Conservation (phyloP, 202 grass and related monocot species). For the Eragrostis tef region DNA sequence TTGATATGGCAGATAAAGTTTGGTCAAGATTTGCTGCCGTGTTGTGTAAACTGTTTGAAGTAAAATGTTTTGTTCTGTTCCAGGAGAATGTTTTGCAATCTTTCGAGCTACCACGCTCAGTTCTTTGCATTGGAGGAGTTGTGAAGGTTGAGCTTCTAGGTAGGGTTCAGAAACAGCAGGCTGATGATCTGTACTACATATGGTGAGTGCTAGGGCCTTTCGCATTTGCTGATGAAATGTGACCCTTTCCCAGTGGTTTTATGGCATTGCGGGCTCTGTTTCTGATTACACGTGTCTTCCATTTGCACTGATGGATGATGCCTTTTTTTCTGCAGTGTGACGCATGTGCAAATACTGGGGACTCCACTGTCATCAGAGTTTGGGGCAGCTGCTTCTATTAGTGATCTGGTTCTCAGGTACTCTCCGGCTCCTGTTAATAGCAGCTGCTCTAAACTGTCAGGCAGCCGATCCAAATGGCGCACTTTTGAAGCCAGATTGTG, state of each 20-base stretch:
- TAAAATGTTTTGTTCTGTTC: conserved; percentile 15
- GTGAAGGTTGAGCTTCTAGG: conserved; percentile 74
- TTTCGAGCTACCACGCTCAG: conserved; percentile 63
- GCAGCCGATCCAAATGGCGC: conserved; percentile 31
- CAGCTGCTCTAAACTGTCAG: background rate
- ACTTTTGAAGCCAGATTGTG: conserved; percentile 40
- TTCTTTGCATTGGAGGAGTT: conserved; percentile 78
- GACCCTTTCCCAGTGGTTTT: too few species aligned
- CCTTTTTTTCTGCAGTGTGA: conserved; percentile 39
- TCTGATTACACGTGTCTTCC: background rate
- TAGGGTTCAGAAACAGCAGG: conserved; percentile 67
- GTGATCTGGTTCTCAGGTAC: conserved; percentile 56
- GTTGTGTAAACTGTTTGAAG: background rate
- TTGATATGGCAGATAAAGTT: background rate
- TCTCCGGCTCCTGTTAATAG: conserved; percentile 13
- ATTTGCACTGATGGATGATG: background rate
- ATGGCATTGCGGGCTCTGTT: background rate
- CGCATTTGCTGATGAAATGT: background rate
- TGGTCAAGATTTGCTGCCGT: background rate
- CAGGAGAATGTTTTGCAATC: conserved; percentile 73
- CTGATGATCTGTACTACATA: conserved; percentile 69
- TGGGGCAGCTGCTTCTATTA: conserved; percentile 25
- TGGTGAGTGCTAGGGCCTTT: conserved; percentile 52
- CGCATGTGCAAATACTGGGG: conserved; percentile 65
- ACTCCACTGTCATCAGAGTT: conserved; percentile 47